phyloP scores from a whole-genome alignment of 768 basidiomycete genomes.

The Collybia mongolica region DNA sequence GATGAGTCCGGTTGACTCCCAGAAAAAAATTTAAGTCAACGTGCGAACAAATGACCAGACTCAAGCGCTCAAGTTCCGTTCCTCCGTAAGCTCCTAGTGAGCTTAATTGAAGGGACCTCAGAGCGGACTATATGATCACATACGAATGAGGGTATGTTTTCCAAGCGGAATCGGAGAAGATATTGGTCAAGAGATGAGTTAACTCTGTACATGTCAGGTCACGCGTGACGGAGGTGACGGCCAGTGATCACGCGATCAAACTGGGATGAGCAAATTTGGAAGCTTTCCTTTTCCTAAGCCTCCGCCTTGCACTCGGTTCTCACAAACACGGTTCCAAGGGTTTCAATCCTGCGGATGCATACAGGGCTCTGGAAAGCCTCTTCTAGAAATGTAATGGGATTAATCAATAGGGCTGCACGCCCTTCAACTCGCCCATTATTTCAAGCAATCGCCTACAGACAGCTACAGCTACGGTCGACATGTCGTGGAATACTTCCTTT shows the following conservation, averaged over 20 bases:
- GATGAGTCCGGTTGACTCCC: too few relatives aligned
- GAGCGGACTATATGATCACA: neutral
- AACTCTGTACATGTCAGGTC: conserved; percentile 10
- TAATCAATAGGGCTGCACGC: conserved; percentile 13
- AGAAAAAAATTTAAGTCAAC: too few relatives aligned
- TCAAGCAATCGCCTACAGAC: too few relatives aligned
- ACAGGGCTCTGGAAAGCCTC: conserved; percentile 28
- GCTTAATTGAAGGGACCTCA: conserved; percentile 13
- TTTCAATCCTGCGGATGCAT: conserved; percentile 40
- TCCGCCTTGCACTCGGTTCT: conserved; percentile 9
- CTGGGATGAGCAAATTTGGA: neutral
- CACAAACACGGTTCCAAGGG: conserved; percentile 17
- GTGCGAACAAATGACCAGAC: too few relatives aligned
- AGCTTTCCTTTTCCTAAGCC: conserved; percentile 6
- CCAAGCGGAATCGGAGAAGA: conserved; percentile 10
- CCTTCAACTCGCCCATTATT: neutral
- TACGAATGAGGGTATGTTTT: conserved; percentile 16
- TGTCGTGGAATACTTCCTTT: too few relatives aligned
- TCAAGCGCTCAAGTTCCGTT: too few relatives aligned
- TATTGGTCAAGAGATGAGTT: conserved; percentile 5
- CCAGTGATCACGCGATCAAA: conserved; percentile 13
- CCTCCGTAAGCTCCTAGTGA: too few relatives aligned
- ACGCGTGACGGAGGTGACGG: neutral
- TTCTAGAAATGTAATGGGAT: conserved; percentile 39
- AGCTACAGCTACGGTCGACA: too few relatives aligned